phyloP scores from a whole-genome alignment of 306 rosid genomes.

The Rosa rugosa region DNA sequence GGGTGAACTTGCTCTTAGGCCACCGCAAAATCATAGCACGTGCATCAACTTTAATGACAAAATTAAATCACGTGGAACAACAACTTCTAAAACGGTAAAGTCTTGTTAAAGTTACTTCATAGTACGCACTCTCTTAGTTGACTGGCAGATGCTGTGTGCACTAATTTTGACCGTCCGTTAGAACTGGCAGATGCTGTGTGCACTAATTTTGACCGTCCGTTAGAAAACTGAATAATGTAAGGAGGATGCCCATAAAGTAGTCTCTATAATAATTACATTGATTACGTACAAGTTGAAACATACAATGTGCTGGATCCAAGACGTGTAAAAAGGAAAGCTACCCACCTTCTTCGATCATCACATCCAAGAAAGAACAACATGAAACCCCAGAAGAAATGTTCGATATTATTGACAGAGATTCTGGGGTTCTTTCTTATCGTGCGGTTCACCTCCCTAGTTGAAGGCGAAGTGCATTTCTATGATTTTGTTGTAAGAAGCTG shows the following conservation, averaged over 20 bases:
- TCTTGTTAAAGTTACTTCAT: no score
- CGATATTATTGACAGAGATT: neutral
- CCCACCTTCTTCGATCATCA: neutral
- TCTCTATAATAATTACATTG: no score
- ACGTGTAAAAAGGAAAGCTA: neutral
- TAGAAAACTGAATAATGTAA: neutral
- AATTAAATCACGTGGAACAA: no score
- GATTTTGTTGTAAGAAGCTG: neutral
- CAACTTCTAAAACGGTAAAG: no score
- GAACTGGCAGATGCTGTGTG: neutral
- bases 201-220: neutral
- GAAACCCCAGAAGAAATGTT: neutral
- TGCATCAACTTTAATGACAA: no score
- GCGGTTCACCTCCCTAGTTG: neutral
- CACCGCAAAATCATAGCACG: no score
- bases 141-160: neutral
- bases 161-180: neutral
- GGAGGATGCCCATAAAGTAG: neutral
- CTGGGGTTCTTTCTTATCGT: neutral
- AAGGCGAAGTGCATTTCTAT: neutral
- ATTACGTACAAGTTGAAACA: no score
- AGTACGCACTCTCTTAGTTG: no score
- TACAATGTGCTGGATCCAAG: no score
- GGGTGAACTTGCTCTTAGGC: no score
- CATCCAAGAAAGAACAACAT: neutral